These are phyloP conservation scores for Arthrobotrys sphaeroides DNA, from an alignment of 2,329 filamentous ascomycete genomes.

Conservation along the genomic window DNA sequence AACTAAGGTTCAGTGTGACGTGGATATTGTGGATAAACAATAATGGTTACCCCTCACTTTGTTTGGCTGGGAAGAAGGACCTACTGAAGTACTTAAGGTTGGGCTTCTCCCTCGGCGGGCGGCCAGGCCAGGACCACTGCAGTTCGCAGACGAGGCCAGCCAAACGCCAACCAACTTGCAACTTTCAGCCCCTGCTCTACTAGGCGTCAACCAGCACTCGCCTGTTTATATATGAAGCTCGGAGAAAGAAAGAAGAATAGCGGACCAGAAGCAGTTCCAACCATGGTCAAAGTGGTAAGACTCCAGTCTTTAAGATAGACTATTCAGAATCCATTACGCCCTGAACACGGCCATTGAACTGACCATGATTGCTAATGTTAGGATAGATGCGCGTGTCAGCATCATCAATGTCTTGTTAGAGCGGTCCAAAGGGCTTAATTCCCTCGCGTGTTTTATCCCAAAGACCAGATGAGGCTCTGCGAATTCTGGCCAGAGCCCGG, in stretches of 20 bases:
- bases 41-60: background rate
- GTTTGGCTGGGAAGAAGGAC: background rate
- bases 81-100: constrained; percentile 11
- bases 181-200: background rate
- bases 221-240: too few relatives aligned
- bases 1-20: background rate
- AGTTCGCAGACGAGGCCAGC: constrained; percentile 6
- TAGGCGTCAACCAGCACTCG: background rate
- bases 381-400: background rate
- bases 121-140: background rate
- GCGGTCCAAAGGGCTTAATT: background rate
- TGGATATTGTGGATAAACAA: background rate
- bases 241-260: too few relatives aligned
- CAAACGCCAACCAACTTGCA: background rate
- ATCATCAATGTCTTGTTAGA: background rate
- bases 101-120: background rate
- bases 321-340: background rate
- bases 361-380: background rate
- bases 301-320: background rate
- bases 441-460: background rate
- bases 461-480: constrained; percentile 1
- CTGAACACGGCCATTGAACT: background rate
- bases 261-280: background rate
- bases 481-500: background rate
- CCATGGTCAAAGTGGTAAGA: background rate